A percentile compares a stretch with the other conserved stretches of the same genome.
phyloP scores from a whole-genome alignment of 495 filamentous ascomycete species.

The Podospora pseudopauciseta region DNA sequence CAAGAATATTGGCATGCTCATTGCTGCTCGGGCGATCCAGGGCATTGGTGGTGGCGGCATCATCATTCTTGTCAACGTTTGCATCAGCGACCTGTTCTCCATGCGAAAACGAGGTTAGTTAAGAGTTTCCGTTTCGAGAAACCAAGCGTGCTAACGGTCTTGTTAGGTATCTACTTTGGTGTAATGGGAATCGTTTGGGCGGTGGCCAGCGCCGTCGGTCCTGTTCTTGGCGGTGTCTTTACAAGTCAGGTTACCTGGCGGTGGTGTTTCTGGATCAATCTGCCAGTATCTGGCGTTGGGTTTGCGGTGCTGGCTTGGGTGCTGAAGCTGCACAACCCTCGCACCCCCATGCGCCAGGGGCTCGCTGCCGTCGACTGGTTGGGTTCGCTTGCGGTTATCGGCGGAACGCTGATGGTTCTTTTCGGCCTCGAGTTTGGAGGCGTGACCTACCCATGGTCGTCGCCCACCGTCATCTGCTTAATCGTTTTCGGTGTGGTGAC shows the following conservation, averaged over 20 bases:
- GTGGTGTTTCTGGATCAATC: constrained; percentile 75
- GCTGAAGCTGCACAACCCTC: constrained; percentile 71
- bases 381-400: constrained; percentile 65
- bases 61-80: constrained; percentile 75
- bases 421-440: constrained; percentile 79
- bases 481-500: constrained; percentile 69
- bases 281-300: constrained; percentile 71
- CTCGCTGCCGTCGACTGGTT: constrained; percentile 74
- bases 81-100: constrained; percentile 76
- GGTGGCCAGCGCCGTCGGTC: constrained; percentile 52
- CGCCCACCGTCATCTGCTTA: constrained; percentile 70
- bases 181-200: constrained; percentile 52
- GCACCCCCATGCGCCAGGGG: constrained; percentile 65
- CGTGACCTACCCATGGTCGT: constrained; percentile 69
- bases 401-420: constrained; percentile 77
- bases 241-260: constrained; percentile 52
- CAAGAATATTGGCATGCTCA: constrained; percentile 66
- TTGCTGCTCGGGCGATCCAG: constrained; percentile 73
- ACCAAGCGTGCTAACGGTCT: neutral
- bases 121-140: constrained; percentile 20
- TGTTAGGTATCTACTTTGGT: constrained; percentile 53
- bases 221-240: constrained; percentile 64
- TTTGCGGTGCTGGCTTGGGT: constrained; percentile 65
- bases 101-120: constrained; percentile 55
- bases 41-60: constrained; percentile 82